Evolutionary conservation across 805 yeast species (phyloP), one percentile per base, ranked within the genome.

Genomic region (Suhomyces sp.): DNA sequence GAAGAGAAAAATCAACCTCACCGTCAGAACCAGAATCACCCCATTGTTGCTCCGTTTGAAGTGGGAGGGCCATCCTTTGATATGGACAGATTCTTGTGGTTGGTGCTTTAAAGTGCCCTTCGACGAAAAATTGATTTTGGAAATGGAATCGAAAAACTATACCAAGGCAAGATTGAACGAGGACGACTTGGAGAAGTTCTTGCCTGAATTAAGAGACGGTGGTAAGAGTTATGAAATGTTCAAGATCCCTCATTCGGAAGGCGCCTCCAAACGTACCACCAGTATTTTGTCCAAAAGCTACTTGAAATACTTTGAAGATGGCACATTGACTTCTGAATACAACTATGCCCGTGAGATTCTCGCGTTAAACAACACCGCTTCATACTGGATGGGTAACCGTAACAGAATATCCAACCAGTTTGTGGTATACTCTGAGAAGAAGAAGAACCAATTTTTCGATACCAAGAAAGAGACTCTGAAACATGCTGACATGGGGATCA

Each of bases 381-480:
- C 97, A 7, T 94, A 94, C 67, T 94, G 99, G 99, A 82, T 87
- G 61, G 87, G 97, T 12, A 83, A 93, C 10, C 77, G 99, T 54
- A 91, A 86, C 57, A 78, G 99, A 52, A 90, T 94, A 29, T 78
- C 72, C 70, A 81, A 81, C 17, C 99, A 94, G 62, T 88, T 92
- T 78, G 93, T 93, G 6, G 92, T 94, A 1, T 85, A 81, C 57
- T 67, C 73, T 31, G 65, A 67, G 1, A 47, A 56, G 4, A 49
- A 55, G 27, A 60, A 58, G 47, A 63, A 62, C 49, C 46, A 58
- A 24, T 68, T 71, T 46, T 67, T 67, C 48, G 57, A 53, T 22
- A 64, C 63, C 6, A 61, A 66, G 43, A 57, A 62, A 37, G 68
- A 62, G 19, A 15, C 49, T 7, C 58, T 53, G 41, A 57, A 58